phyloP scores from a whole-genome alignment of 768 basidiomycete species.

The Boletus reticuloceps region DNA sequence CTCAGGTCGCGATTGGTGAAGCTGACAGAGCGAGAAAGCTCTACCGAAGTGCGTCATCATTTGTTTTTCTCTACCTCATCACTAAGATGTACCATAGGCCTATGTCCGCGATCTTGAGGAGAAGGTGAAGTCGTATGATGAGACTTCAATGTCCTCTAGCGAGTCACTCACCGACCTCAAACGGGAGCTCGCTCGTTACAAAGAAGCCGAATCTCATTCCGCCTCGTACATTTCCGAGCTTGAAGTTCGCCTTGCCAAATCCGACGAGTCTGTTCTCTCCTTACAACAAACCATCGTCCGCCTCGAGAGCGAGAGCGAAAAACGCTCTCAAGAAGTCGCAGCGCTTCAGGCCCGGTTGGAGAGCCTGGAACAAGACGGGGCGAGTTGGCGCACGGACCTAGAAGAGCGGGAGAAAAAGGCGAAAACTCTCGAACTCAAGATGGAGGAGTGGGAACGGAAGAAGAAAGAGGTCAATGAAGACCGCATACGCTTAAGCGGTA shows the following conservation, averaged over 20 bases:
- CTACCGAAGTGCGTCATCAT: conserved; percentile 71
- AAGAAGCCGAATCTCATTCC: conserved; percentile 71
- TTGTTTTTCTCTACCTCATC: not conserved
- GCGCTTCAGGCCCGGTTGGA: conserved; percentile 71
- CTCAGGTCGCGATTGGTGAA: conserved; percentile 77
- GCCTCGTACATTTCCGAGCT: conserved; percentile 82
- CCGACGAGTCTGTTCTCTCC: conserved; percentile 72
- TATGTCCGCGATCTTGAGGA: conserved; percentile 94
- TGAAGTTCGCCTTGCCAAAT: conserved; percentile 73
- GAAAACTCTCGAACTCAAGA: conserved; percentile 70
- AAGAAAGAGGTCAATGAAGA: conserved; percentile 66
- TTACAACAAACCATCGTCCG: conserved; percentile 71
- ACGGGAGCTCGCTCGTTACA: conserved; percentile 76
- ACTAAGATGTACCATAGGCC: conserved; percentile 48
- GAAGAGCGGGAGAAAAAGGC: conserved; percentile 80
- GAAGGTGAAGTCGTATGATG: conserved; percentile 83
- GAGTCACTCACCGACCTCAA: conserved; percentile 81
- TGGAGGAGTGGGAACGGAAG: conserved; percentile 76
- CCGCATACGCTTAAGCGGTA: conserved; percentile 59
- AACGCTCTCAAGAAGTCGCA: conserved; percentile 69
- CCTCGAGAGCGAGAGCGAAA: conserved; percentile 74
- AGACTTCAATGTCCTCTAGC: conserved; percentile 70
- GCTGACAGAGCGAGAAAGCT: conserved; percentile 82
- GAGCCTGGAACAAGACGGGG: conserved; percentile 65
- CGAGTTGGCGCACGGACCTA: conserved; percentile 81